A percentile compares a stretch with the other conserved stretches of the same genome.
These are phyloP conservation scores for Nigrograna mackinnonii DNA, from an alignment of 2,329 filamentous ascomycete species.

Conservation along the genomic window DNA sequence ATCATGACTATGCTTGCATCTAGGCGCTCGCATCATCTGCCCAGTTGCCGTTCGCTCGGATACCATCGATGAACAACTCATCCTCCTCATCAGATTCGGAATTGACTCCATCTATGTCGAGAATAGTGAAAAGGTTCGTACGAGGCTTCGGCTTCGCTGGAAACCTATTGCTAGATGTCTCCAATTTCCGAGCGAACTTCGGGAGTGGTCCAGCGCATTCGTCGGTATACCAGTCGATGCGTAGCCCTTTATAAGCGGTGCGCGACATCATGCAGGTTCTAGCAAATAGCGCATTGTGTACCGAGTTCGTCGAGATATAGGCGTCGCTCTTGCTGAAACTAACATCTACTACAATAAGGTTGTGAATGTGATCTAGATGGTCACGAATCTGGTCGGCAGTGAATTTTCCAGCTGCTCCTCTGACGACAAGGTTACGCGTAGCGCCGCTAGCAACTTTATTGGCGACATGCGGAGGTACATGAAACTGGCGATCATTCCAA, in stretches of 20 bases:
- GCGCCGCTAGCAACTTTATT: slow-evolving; percentile 68
- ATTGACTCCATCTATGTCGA: slow-evolving; percentile 28
- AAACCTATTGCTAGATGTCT: slow-evolving; percentile 7
- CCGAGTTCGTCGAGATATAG: slow-evolving; percentile 75
- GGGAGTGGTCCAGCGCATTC: slow-evolving; percentile 69
- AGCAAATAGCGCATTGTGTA: slow-evolving; percentile 75
- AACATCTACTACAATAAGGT: slow-evolving; percentile 71
- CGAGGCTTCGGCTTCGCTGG: slow-evolving; percentile 20
- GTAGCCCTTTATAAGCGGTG: slow-evolving; percentile 69
- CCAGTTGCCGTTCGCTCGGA: slow-evolving; percentile 24
- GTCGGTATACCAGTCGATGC: slow-evolving; percentile 72
- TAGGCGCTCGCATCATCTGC: slow-evolving; percentile 21
- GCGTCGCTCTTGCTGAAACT: slow-evolving; percentile 61
- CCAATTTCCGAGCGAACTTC: slow-evolving; percentile 13
- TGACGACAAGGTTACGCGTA: slow-evolving; percentile 74
- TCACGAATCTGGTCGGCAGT: slow-evolving; percentile 68
- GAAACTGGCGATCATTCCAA: slow-evolving; percentile 75
- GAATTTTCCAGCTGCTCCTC: slow-evolving; percentile 57
- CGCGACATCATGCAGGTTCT: slow-evolving; percentile 74
- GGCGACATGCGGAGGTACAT: slow-evolving; percentile 64
- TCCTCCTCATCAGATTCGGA: slow-evolving; percentile 28
- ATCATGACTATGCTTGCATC: too few species aligned
- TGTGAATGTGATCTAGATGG: slow-evolving; percentile 83
- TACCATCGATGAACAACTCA: slow-evolving; percentile 21
- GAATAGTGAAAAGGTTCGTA: slow-evolving; percentile 35